These are phyloP conservation scores for Suillus subaureus DNA, from an alignment of 768 basidiomycete genomes.

Conservation along the genomic window DNA sequence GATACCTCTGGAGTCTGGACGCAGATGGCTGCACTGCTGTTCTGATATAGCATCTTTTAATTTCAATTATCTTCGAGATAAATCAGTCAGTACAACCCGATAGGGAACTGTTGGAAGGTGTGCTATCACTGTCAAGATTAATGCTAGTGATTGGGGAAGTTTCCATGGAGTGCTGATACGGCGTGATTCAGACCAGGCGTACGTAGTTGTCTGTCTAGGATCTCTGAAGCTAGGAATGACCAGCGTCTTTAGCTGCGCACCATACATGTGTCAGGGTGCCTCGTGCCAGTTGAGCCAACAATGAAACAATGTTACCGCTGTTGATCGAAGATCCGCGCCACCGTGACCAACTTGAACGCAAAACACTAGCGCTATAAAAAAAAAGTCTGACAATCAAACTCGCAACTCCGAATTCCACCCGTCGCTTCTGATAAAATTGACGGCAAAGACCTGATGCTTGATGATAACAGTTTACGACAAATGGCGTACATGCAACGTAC, in stretches of 20 bases:
- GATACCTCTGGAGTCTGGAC: neutral
- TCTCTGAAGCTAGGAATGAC: neutral
- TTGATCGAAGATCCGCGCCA: constrained; percentile 1
- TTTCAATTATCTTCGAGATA: constrained; percentile 24
- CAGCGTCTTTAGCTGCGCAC: neutral
- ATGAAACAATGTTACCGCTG: neutral
- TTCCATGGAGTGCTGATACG: neutral
- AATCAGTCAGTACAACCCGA: constrained; percentile 5
- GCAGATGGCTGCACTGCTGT: neutral
- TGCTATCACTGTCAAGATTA: constrained; percentile 1
- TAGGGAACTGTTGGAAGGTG: constrained; percentile 1
- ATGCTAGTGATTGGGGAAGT: neutral
- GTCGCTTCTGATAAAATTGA: neutral
- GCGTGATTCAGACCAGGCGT: neutral
- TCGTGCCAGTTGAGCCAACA: neutral
- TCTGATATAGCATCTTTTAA: constrained; percentile 11
- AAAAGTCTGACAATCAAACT: neutral
- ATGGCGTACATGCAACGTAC: neutral
- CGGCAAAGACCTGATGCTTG: neutral
- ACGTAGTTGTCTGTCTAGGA: neutral
- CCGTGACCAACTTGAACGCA: too few species aligned
- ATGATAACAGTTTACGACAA: neutral
- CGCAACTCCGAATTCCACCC: constrained; percentile 1
- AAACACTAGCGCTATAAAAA: neutral
- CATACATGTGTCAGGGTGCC: neutral